Evolutionary conservation across 495 filamentous ascomycete species (phyloP), one percentile per base, ranked within the genome.

Genomic region (Trichoderma reesei): DNA sequence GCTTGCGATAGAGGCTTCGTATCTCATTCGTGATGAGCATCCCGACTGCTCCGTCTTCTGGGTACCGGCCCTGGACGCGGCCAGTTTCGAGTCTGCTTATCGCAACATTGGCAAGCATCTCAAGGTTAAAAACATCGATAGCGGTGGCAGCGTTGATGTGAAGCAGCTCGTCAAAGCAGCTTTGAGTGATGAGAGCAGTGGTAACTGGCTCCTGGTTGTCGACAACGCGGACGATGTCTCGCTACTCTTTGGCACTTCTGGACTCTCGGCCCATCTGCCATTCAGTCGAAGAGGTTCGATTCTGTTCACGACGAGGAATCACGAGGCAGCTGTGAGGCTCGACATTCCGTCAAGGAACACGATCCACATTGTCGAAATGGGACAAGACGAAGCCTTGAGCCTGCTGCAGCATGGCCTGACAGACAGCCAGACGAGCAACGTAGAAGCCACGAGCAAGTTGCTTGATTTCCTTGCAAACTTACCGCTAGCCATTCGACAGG

Each of bases 191-290:
- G 64, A 70, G 5, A 60, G 69, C 0, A 71, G 69, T 41, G 74
- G 73, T 5, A 67, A 48, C 3, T 85, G 80, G 81, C 67, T 84
- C n/a, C 63, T 84, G 33, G 71, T 83, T 46, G 67, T 84, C 59
- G 82, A 85, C 67, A 83, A 81, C 60, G 79, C 75, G 26, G 80
- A 84, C 67, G 76, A 83, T 70, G 59, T 66, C 16, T 67, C 72
- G 10, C 41, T 79, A 26, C 70, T 77, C 63, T 74, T 70, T 62
- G 51, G 62, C 42, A 8, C 60, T 44, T 18, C 26, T 4, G 9
- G 20, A 16, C 63, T 70, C 3, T 10, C 60, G 3, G 33, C 69
- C 5, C 74, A 76, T 65, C 65, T 82, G 8, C 79, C 79, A 60
- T 71, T 66, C 62, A 73, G 63, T 69, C 41, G 34, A 71, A 54